Percentiles rank a stretch among this genome's conserved stretches.
These are phyloP conservation scores for Aspergillus floridensis DNA, from an alignment of 2,329 filamentous ascomycete species.

Conservation along the genomic window DNA sequence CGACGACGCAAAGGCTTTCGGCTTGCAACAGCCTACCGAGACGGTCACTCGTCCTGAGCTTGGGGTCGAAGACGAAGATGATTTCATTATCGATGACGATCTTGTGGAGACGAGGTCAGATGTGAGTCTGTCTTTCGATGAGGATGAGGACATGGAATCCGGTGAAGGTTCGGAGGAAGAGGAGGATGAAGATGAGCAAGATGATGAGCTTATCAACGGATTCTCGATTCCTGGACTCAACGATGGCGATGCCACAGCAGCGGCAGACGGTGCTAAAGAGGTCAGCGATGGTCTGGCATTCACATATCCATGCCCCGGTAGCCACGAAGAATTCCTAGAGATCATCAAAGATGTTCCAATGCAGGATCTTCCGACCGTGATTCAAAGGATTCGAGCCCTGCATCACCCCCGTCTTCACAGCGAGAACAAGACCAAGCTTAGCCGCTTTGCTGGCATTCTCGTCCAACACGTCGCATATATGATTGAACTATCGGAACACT, in stretches of 20 bases:
- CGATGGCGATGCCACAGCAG: conserved; percentile 21
- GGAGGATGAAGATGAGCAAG: conserved; percentile 52
- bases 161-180: conserved; percentile 56
- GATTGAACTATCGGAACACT: conserved; percentile 48
- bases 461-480: conserved; percentile 60
- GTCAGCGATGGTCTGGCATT: conserved; percentile 63
- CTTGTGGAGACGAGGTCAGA: conserved; percentile 78
- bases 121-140: conserved; percentile 41
- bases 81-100: conserved; percentile 87
- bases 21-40: conserved; percentile 54
- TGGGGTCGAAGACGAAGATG: conserved; percentile 88
- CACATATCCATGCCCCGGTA: conserved; percentile 81
- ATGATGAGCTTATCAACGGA: conserved; percentile 71
- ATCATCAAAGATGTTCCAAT: conserved; percentile 61
- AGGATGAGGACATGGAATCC: conserved; percentile 53
- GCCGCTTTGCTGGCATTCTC: conserved; percentile 50
- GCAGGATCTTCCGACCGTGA: conserved; percentile 69
- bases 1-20: conserved; percentile 62
- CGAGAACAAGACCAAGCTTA: conserved; percentile 80
- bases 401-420: conserved; percentile 83
- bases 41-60: conserved; percentile 46
- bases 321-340: conserved; percentile 68
- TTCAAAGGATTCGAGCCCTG: conserved; percentile 88
- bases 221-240: conserved; percentile 48
- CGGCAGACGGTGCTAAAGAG: conserved; percentile 45